Evolutionary conservation across 2,329 filamentous ascomycete species (phyloP), one percentile per base, ranked within the genome.

Genomic region (Fonsecaea multimorphosa): DNA sequence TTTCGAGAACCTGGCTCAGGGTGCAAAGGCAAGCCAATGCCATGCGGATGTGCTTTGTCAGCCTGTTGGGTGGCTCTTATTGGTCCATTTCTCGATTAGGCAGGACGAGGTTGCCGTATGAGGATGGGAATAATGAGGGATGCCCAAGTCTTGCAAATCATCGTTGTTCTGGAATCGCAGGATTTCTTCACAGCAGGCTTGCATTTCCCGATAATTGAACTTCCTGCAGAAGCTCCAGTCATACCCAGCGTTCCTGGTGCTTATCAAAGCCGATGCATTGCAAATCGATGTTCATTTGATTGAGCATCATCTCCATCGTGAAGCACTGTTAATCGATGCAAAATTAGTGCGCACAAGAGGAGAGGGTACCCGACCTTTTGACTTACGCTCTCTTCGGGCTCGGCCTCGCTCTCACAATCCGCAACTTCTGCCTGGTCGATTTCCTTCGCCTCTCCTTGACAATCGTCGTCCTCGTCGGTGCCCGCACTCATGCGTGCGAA

Each of bases 231-330:
- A 16, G 27, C 16, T n/a, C 22, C 40, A 32, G 86, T 65, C 81
- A 81, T 58, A 82, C 76, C 88, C 88, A 91, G 73, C 80, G 79
- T 73, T 89, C 85, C 60, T 78, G 75, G 12, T 79, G 75, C 64
- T 82, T 81, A 74, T 89, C 86, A 74, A 85, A 90, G 4, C 88
- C 88, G 69, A 91, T 88, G n/a, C 85, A 73, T 56, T 82, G 78
- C 3, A 86, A 76, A 62, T 89, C 86, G 63, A 91, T 84, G 72
- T 89, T 88, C 65, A 91, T 78, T 32, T 83, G 86, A 69, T 83
- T 84, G 16, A 91, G 80, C 88, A 91, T 90, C 83, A 86, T 86
- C 55, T 85, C 86, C 84, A 91, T 89, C 12, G 87, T 89, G 72
- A 90, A 90, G 12, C 83, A 84, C 86, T 88, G 70, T 3, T 36